Evolutionary conservation across 2,329 filamentous ascomycete species (phyloP), one percentile per base, ranked within the genome.

Genomic region (Pseudocercospora cruenta): DNA sequence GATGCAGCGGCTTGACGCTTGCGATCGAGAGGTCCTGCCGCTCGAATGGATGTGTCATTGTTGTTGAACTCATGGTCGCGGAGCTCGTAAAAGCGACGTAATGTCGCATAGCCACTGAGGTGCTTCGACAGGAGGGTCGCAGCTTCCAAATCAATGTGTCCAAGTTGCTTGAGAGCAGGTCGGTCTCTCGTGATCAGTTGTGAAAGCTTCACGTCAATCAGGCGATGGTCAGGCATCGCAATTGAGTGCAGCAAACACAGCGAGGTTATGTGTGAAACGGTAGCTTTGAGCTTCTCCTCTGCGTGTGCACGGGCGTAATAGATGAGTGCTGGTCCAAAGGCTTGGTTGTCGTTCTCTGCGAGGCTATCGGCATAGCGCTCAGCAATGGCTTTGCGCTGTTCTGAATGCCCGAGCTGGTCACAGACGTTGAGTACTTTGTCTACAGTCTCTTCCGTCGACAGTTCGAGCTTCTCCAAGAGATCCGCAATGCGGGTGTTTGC

Each of bases 251-350:
- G 86, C 16, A 98, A 85, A 54, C 91, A 97, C 77, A 93, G 91
- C 1, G 93, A 93, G 72, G 93, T 94, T 60, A 98, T 87, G 2
- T 95, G 86, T 75, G 96, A 92, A 51, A 97, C 85, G 21, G 97
- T 91, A 69, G 93, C 89, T 73, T 92, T 92, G 60, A 97, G 90
- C 78, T 94, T 96, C 69, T 86, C 84, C 1, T 88, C 82, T 26
- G 90, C 88, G 75, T 96, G 93, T 2, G 93, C 91, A 12, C 96
- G 87, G 24, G 94, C 91, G 77, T 95, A 98, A 82, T 96, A 97
- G 81, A 95, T 90, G 21, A 98, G 85, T 0, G 93, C 92, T 70
- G 94, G 88, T 62, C 94, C 94, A 72, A 94, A 97, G 8, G 69
- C 60, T 33, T 70, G 60, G 72, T 92, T 87, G 0, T 43, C 39